Conservation (phyloP, 306 rosid genomes). For the Casuarina equisetifolia region DNA sequence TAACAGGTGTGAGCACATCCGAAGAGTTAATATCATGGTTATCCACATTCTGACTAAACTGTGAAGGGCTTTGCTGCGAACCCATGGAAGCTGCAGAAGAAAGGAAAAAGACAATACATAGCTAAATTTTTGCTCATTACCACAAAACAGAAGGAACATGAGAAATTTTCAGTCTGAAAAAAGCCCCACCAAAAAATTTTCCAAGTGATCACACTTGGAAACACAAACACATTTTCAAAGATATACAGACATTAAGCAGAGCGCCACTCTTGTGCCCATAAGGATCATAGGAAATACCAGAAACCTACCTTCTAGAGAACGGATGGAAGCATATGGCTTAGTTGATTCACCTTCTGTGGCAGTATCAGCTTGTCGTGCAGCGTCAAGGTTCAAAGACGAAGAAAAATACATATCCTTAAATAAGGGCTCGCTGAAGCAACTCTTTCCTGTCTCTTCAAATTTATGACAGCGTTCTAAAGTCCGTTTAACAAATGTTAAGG, state of each 20-base stretch:
- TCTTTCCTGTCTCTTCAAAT: constrained; percentile 83
- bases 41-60: constrained; percentile 65
- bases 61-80: constrained; percentile 81
- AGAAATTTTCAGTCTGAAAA: background rate
- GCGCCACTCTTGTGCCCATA: constrained; percentile 12
- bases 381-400: constrained; percentile 48
- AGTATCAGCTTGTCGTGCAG: constrained; percentile 43
- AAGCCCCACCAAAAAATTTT: constrained; percentile 22
- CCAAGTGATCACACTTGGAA: constrained; percentile 10
- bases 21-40: constrained; percentile 55
- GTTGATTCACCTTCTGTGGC: constrained; percentile 64
- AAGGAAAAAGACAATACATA: constrained; percentile 10
- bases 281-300: constrained; percentile 47
- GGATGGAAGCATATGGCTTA: constrained; percentile 58
- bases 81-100: constrained; percentile 65
- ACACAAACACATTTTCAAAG: constrained; percentile 22
- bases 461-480: constrained; percentile 78
- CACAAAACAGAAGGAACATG: constrained; percentile 14
- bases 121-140: background rate
- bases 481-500: constrained; percentile 72
- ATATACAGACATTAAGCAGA: constrained; percentile 13
- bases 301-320: constrained; percentile 58
- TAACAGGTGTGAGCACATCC: constrained; percentile 57
- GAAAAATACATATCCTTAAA: constrained; percentile 68
- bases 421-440: constrained; percentile 80